Base-by-base conservation (phyloP, 108 stramenopile species). In the Cyclostephanos invisitatus region DNA sequence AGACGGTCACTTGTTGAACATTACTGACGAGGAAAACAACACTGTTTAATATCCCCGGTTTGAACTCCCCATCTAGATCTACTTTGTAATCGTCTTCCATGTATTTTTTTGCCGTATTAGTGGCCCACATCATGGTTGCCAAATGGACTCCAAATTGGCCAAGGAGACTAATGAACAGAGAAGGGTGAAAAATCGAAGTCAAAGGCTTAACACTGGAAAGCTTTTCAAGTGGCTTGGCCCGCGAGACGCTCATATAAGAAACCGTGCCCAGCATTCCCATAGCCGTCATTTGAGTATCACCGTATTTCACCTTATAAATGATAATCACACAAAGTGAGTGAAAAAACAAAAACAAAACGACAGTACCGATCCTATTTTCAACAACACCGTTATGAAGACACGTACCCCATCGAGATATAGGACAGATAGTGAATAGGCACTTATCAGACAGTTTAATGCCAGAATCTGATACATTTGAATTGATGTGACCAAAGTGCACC, bases 401-500 rank as follows among this genome's bases (percentile, higher is more conserved):
- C 69, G 60, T 46, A 73, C 97, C 0, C 97, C 97, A 80, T 98
- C 97, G 49, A 99, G 84, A 75, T 96, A 97, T 21, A 99, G 91
- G 8, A 95, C 97, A 5, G 94, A 92, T 65, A 99, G 78, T 0
- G 96, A 96, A 78, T 99, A 99, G 28, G 98, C 97, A 55, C 93
- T 95, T 72, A 99, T 99, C 32, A 97, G 83, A 67, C 96, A 97
- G 73, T 97, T 94, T 54, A 99, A 86, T 8, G 96, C 96, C 85
- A 99, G 72, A 51, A 99, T 99, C 90, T 98, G 98, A 64, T 96
- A 93, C 92, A 93, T 94, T 84, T 94, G 92, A 62, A 96, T 87
- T 37, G 86, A 91, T 12, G 94, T 94, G 1, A 96, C 89, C 17
- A 96, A 83, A 3, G 95, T 96, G 71, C 95, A 97, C 3, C 95